Evolutionary conservation across 768 basidiomycete species (phyloP).

Genomic region (Boletellus ananiceps): DNA sequence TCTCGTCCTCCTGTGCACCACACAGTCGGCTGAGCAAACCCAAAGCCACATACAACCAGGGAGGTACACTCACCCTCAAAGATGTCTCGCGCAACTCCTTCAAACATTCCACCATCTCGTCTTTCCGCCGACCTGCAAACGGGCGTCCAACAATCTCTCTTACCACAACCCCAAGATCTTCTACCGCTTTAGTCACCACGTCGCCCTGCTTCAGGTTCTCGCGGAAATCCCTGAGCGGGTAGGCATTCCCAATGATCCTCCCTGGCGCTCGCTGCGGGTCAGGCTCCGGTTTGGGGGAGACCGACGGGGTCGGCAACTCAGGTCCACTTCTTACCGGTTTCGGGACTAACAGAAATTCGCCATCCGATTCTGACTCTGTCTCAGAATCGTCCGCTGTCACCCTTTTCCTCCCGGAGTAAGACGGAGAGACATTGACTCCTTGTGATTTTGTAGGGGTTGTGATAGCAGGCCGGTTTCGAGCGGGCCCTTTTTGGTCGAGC

Average conservation of each 20-base stretch:
- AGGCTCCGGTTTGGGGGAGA: constrained; percentile 41
- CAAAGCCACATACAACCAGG: neutral
- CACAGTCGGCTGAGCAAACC: neutral
- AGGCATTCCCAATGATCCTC: constrained; percentile 68
- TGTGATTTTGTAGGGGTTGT: constrained; percentile 8
- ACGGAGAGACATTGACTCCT: neutral
- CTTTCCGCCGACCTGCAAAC: constrained; percentile 62
- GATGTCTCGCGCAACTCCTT: constrained; percentile 60
- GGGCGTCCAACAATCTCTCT: constrained; percentile 64
- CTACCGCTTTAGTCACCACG: constrained; percentile 79
- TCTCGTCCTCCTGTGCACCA: constrained; percentile 66
- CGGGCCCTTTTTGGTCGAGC: constrained; percentile 36
- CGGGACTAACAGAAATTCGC: constrained; percentile 19
- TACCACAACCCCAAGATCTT: constrained; percentile 70
- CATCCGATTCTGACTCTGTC: constrained; percentile 51
- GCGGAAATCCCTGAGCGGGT: constrained; percentile 74
- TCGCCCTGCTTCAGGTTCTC: constrained; percentile 69
- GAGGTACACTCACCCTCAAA: constrained; percentile 44
- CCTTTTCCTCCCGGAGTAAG: constrained; percentile 15
- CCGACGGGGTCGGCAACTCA: constrained; percentile 50
- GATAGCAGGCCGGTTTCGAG: constrained; percentile 14
- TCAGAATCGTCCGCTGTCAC: constrained; percentile 38
- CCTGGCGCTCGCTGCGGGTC: constrained; percentile 59
- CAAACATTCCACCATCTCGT: constrained; percentile 75
- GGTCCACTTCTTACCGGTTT: constrained; percentile 12